Conservation (phyloP, 2,329 filamentous ascomycete genomes). For the Nothopassalora personata region DNA sequence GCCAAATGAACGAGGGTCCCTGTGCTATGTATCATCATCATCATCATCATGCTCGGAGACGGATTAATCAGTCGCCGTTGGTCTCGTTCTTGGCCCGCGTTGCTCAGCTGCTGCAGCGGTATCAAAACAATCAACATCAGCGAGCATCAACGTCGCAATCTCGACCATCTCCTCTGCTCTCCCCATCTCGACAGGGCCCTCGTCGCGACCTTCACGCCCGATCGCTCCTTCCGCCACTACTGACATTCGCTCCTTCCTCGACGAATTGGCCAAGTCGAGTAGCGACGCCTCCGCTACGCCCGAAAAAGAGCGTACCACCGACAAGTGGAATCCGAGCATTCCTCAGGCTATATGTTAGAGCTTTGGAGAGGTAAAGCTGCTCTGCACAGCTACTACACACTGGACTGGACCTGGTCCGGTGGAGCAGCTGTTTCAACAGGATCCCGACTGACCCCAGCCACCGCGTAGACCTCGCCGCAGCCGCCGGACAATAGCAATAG, state of each 20-base stretch:
- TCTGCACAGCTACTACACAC: background rate
- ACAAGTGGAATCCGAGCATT: constrained; percentile 3
- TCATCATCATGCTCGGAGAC: no score
- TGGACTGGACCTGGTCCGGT: background rate
- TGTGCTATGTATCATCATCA: no score
- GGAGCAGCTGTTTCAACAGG: background rate
- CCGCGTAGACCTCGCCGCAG: background rate
- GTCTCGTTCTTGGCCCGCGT: background rate
- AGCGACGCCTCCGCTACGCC: background rate
- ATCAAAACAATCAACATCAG: background rate
- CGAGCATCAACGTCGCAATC: background rate
- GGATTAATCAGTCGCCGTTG: no score
- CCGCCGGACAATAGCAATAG: constrained; percentile 8
- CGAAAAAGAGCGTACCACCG: background rate
- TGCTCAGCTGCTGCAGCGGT: background rate
- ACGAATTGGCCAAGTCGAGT: background rate
- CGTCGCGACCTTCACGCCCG: background rate
- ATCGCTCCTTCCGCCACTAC: background rate
- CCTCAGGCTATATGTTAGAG: constrained; percentile 5
- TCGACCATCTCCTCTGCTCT: background rate
- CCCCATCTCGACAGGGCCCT: background rate
- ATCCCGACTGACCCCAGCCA: constrained; percentile 6
- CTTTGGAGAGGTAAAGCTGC: constrained; percentile 3
- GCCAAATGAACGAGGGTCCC: background rate
- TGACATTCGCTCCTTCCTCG: background rate